These are phyloP conservation scores for Aspergillus olivimuriae DNA, from an alignment of 495 filamentous ascomycete genomes.

Conservation along the genomic window DNA sequence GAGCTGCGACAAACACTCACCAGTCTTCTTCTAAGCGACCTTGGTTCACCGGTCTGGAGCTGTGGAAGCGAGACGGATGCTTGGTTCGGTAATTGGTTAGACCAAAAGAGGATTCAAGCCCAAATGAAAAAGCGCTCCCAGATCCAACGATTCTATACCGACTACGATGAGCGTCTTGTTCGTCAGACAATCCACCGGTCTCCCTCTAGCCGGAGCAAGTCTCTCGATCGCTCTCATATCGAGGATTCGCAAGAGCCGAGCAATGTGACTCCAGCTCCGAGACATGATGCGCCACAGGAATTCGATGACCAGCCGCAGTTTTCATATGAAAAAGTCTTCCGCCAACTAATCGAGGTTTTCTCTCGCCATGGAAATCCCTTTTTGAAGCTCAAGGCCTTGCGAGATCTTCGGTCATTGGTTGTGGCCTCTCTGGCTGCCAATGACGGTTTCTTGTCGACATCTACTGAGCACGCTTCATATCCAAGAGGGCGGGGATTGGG, in stretches of 20 bases:
- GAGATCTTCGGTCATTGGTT: slow-evolving; percentile 76
- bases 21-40: slow-evolving; percentile 81
- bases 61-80: slow-evolving; percentile 85
- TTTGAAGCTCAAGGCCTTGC: slow-evolving; percentile 75
- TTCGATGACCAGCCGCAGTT: slow-evolving; percentile 38
- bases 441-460: slow-evolving; percentile 23
- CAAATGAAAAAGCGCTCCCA: slow-evolving; percentile 58
- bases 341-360: slow-evolving; percentile 74
- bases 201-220: slow-evolving; percentile 25
- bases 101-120: slow-evolving; percentile 69
- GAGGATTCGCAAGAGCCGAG: neutral
- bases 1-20: slow-evolving; percentile 74
- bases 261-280: neutral
- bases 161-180: slow-evolving; percentile 31
- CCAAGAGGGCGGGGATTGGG: slow-evolving; percentile 18
- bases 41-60: slow-evolving; percentile 77
- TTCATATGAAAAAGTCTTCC: slow-evolving; percentile 69
- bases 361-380: slow-evolving; percentile 86
- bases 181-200: slow-evolving; percentile 21
- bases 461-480: slow-evolving; percentile 5
- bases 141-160: slow-evolving; percentile 41
- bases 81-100: slow-evolving; percentile 74
- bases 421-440: slow-evolving; percentile 61
- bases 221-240: slow-evolving; percentile 17
- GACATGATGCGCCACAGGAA: neutral